Conservation (phyloP, 345 rosid genomes). For the Arabidopsis suecica region DNA sequence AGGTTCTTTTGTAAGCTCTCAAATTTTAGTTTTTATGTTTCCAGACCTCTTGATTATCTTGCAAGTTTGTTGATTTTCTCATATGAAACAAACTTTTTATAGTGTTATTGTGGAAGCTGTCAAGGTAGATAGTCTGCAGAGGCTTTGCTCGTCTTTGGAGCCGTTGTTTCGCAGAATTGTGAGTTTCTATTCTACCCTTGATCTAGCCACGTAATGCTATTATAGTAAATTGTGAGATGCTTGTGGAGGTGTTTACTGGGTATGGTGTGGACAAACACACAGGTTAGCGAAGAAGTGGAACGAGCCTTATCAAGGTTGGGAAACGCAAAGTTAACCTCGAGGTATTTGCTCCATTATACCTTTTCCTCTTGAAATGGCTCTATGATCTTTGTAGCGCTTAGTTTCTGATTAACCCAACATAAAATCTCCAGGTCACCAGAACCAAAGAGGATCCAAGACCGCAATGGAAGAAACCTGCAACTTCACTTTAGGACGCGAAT, state of each 20-base stretch:
- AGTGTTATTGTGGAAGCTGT: constrained; percentile 95
- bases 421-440: constrained; percentile 57
- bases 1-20: constrained; percentile 6
- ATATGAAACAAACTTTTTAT: constrained; percentile 44
- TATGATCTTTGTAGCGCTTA: background rate
- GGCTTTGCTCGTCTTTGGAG: constrained; percentile 92
- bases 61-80: constrained; percentile 24
- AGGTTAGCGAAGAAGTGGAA: constrained; percentile 98
- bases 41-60: constrained; percentile 17
- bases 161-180: constrained; percentile 93
- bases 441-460: constrained; percentile 62
- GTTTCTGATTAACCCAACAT: background rate
- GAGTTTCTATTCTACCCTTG: constrained; percentile 40
- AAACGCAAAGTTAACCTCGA: constrained; percentile 54
- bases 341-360: constrained; percentile 48
- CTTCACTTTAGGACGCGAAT: constrained; percentile 83
- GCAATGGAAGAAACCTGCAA: constrained; percentile 64
- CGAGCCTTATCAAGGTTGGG: constrained; percentile 81
- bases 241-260: constrained; percentile 13
- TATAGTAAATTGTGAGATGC: constrained; percentile 1
- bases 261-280: constrained; percentile 34
- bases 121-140: constrained; percentile 91
- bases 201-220: background rate
- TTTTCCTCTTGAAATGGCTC: constrained; percentile 1
- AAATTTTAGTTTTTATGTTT: background rate